These are phyloP conservation scores for Candida sanyiensis DNA, from an alignment of 805 yeast genomes.

Conservation along the genomic window DNA sequence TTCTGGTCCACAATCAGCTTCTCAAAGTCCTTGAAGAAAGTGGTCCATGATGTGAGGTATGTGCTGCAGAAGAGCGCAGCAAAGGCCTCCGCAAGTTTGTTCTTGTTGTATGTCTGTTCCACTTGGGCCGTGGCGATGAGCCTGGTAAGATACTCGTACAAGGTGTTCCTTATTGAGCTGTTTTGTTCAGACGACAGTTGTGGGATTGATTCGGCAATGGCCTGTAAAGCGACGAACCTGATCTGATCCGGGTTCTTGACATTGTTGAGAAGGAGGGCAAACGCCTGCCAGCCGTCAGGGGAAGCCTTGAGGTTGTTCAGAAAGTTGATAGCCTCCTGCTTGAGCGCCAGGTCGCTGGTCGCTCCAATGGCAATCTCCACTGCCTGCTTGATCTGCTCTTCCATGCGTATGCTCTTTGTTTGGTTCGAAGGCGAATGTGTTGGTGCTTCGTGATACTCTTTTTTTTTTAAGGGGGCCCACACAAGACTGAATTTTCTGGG, in stretches of 20 bases:
- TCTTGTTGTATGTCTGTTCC: conserved; percentile 43
- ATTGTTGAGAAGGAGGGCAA: conserved; percentile 35
- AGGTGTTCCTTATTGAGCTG: conserved; percentile 22
- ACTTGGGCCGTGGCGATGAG: conserved; percentile 17
- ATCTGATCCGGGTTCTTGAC: conserved; percentile 25
- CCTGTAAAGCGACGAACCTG: conserved; percentile 26
- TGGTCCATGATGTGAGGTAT: conserved; percentile 44
- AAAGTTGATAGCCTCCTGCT: conserved; percentile 37
- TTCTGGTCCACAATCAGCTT: conserved; percentile 29
- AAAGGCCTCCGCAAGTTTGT: conserved; percentile 52
- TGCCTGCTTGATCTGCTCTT: conserved; percentile 27
- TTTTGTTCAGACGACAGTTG: conserved; percentile 16
- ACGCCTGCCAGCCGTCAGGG: conserved; percentile 42
- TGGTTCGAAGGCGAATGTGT: neutral
- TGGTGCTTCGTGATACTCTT: neutral
- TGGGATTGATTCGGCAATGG: conserved; percentile 23
- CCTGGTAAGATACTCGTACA: conserved; percentile 17
- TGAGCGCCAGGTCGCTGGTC: conserved; percentile 21
- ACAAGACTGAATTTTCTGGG: neutral
- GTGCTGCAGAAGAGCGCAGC: conserved; percentile 45
- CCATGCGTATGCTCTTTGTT: conserved; percentile 11
- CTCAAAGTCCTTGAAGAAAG: conserved; percentile 45
- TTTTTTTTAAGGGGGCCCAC: neutral
- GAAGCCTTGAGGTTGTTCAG: conserved; percentile 38
- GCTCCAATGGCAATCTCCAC: conserved; percentile 28